These are phyloP conservation scores for Blastosporella zonata DNA, from an alignment of 1,284 basidiomycete species.

Conservation along the genomic window DNA sequence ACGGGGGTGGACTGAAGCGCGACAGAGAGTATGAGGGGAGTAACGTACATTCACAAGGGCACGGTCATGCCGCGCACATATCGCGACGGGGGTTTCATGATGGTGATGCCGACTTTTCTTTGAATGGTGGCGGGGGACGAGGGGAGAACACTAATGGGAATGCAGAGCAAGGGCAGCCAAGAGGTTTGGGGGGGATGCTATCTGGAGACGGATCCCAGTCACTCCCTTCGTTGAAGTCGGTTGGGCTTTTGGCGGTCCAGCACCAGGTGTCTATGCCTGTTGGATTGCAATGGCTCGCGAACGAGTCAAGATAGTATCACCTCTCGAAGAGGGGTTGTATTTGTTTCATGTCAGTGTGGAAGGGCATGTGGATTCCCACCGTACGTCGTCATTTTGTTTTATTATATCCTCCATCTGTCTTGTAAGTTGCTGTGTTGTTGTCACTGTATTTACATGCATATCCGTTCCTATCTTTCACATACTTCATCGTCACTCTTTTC, in stretches of 20 bases:
- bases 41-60: conserved; percentile 3
- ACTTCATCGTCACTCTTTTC: conserved; percentile 8
- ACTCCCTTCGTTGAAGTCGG: conserved; percentile 69
- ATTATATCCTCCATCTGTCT: conserved; percentile 1
- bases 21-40: conserved; percentile 24
- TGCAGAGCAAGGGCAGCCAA: conserved; percentile 12
- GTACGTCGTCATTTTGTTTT: conserved; percentile 4
- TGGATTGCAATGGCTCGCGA: conserved; percentile 54
- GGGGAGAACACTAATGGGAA: conserved; percentile 14
- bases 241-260: conserved; percentile 55
- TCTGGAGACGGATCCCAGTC: conserved; percentile 38
- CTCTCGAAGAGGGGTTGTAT: conserved; percentile 5
- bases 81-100: conserved; percentile 16
- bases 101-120: conserved; percentile 20
- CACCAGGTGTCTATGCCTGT: conserved; percentile 46
- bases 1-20: conserved; percentile 21
- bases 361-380: neutral
- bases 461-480: neutral
- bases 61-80: neutral
- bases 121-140: conserved; percentile 15
- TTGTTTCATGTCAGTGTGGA: conserved; percentile 3
- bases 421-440: conserved; percentile 2
- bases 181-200: conserved; percentile 9
- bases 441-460: conserved; percentile 15
- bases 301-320: conserved; percentile 43